These are phyloP conservation scores for Fusarium continuum DNA, from an alignment of 2,329 filamentous ascomycete genomes.

Conservation along the genomic window DNA sequence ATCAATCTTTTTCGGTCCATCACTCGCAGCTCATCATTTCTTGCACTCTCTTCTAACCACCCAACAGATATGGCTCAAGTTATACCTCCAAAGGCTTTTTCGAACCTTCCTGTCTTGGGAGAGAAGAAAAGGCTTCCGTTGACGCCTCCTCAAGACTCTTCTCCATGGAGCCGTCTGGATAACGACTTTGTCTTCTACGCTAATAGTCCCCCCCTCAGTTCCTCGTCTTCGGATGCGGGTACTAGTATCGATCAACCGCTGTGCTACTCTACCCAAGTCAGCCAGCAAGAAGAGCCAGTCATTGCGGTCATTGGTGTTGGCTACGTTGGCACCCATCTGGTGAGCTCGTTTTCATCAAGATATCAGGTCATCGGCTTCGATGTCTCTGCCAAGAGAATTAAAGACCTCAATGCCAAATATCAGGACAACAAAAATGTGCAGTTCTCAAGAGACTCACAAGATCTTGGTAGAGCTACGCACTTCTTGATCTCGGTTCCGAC, in stretches of 20 bases:
- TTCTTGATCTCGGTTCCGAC: slow-evolving; percentile 64
- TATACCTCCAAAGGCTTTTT: neutral
- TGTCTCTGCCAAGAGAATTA: slow-evolving; percentile 51
- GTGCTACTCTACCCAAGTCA: neutral
- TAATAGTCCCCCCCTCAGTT: slow-evolving; percentile 22
- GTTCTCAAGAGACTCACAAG: slow-evolving; percentile 49
- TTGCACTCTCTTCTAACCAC: neutral
- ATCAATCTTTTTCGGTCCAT: neutral
- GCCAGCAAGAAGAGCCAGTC: slow-evolving; percentile 40
- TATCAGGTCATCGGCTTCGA: slow-evolving; percentile 59
- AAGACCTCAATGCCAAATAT: slow-evolving; percentile 45
- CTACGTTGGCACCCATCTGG: slow-evolving; percentile 60
- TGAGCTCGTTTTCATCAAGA: slow-evolving; percentile 52
- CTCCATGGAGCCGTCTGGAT: slow-evolving; percentile 9
- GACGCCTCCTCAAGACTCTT: slow-evolving; percentile 1
- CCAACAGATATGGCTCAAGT: slow-evolving; percentile 9
- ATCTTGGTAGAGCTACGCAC: slow-evolving; percentile 55
- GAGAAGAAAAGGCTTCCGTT: neutral
- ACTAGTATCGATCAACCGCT: neutral
- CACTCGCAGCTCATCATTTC: neutral
- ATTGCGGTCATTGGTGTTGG: slow-evolving; percentile 62
- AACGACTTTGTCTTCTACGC: slow-evolving; percentile 15
- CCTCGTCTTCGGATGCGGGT: neutral
- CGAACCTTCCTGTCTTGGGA: neutral
- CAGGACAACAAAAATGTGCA: neutral